Base-by-base conservation (phyloP, 2,329 filamentous ascomycete species). In the Alternaria ethzedia region DNA sequence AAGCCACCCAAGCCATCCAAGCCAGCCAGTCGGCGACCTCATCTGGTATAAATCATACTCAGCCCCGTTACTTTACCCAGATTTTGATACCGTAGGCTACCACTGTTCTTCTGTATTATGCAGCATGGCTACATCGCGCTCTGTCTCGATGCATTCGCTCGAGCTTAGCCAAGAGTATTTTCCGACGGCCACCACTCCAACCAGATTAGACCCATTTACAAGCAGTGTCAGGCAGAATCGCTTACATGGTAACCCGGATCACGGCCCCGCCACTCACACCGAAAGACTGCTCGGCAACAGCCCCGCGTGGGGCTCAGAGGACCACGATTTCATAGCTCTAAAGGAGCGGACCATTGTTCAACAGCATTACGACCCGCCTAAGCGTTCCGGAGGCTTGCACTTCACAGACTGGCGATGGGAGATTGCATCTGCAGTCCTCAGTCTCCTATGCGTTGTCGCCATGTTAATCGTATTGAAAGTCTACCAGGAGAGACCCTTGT, bases 401-500 rank as follows among this genome's bases (percentile, higher is more conserved):
- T 32, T 25, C 4, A 4, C 6, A 47, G 64, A 64, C 15, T 65
- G 63, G 65, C 45, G 50, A 25, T 65, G 65, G 65, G 65, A 67
- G 46, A n/a, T 65, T 9, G 50, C 25, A 7, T 57, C 63, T 6
- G 57, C n/a, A 46, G 3, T 54, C 5, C 55, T 65, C 54, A 63
- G 57, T 17, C 6, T 65, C 2, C 25, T 36, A 6, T 61, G 59
- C 28, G 9, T 63, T 15, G 54, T 56, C 2, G 57, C 59, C 15
- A 46, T 67, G 7, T 25, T 57, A 11, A 26, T 52, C 7, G 25
- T 61, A n/a, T 10, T 65, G 9, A 55, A 15, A n/a, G 32, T 36
- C 17, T 52, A 61, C 15, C 32, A 59, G 11, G 54, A 60, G 13
- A 60, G 54, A 15, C 50, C 63, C 8, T 47, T 66, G 6, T 21